A percentile compares a stretch with the other conserved stretches of the same genome.
phyloP scores from a whole-genome alignment of 208 protist species.

The Crithidia bombi region DNA sequence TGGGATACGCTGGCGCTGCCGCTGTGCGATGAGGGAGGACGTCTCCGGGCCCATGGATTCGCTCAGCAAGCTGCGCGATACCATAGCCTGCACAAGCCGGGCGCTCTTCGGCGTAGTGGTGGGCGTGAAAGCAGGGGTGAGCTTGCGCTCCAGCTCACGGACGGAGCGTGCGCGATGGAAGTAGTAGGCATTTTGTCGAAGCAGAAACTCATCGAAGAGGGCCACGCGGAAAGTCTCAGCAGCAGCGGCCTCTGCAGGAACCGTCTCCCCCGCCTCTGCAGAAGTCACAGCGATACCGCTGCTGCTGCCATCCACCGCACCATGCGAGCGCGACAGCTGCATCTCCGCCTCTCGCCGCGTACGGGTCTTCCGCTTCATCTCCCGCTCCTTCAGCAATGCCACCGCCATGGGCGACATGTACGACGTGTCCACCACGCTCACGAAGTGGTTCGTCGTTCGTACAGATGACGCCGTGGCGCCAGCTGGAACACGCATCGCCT shows the following conservation, averaged over 20 bases:
- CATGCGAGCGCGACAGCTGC: slow-evolving; percentile 7
- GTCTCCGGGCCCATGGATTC: slow-evolving; percentile 34
- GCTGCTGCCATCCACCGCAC: not conserved
- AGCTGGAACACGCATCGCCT: too few relatives aligned
- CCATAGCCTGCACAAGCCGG: slow-evolving; percentile 52
- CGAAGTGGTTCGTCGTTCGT: not conserved
- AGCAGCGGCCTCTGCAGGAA: not conserved
- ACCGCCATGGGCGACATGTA: slow-evolving; percentile 73
- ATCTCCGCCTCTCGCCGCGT: slow-evolving; percentile 23
- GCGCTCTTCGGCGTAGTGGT: slow-evolving; percentile 52
- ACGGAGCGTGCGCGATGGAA: slow-evolving; percentile 49
- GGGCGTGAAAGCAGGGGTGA: slow-evolving; percentile 76
- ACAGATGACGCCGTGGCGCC: not conserved
- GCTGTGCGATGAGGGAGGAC: slow-evolving; percentile 32
- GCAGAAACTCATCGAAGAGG: slow-evolving; percentile 82
- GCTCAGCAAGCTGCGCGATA: slow-evolving; percentile 53
- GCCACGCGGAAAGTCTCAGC: slow-evolving; percentile 44
- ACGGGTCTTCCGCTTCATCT: slow-evolving; percentile 19
- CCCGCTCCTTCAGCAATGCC: slow-evolving; percentile 39
- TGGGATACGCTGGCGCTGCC: slow-evolving; percentile 38
- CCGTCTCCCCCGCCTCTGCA: not conserved
- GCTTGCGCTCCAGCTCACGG: slow-evolving; percentile 41
- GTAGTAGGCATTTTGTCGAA: slow-evolving; percentile 72
- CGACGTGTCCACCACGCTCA: slow-evolving; percentile 40
- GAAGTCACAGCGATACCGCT: not conserved